A percentile compares a stretch with the other conserved stretches of the same genome.
Conservation (phyloP, 768 basidiomycete species). For the Pleurotus pulmonarius region DNA sequence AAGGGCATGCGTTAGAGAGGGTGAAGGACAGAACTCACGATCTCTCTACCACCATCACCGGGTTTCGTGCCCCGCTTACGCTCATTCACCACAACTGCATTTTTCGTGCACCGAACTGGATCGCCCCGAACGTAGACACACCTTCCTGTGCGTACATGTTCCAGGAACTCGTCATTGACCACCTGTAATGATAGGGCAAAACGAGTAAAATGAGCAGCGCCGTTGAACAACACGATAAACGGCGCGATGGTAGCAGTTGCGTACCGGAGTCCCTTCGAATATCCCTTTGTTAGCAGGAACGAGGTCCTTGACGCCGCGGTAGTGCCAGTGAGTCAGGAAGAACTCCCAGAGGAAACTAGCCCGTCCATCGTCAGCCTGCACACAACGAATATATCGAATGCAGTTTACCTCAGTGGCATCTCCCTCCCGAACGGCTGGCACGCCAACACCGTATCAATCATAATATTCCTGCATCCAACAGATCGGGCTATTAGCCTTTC, state of each 20-base stretch:
- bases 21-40: constrained; percentile 7
- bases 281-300: constrained; percentile 36
- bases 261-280: constrained; percentile 44
- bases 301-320: constrained; percentile 40
- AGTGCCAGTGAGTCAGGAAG: constrained; percentile 39
- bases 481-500: background rate
- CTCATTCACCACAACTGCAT: constrained; percentile 32
- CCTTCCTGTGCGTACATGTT: constrained; percentile 35
- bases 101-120: constrained; percentile 31
- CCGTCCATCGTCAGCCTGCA: background rate
- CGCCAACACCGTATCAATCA: constrained; percentile 44
- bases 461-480: no score
- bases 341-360: constrained; percentile 42
- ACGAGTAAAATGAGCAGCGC: background rate
- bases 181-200: constrained; percentile 22
- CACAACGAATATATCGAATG: no score
- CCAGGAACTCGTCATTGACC: constrained; percentile 49
- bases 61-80: constrained; percentile 29
- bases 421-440: constrained; percentile 50
- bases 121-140: constrained; percentile 48
- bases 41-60: constrained; percentile 26
- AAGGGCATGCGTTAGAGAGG: background rate
- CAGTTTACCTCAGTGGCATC: constrained; percentile 41
- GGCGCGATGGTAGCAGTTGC: constrained; percentile 1
- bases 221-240: no score